Evolutionary conservation across 2,329 filamentous ascomycete species (phyloP).

Genomic region (Pseudohalonectria lignicola): DNA sequence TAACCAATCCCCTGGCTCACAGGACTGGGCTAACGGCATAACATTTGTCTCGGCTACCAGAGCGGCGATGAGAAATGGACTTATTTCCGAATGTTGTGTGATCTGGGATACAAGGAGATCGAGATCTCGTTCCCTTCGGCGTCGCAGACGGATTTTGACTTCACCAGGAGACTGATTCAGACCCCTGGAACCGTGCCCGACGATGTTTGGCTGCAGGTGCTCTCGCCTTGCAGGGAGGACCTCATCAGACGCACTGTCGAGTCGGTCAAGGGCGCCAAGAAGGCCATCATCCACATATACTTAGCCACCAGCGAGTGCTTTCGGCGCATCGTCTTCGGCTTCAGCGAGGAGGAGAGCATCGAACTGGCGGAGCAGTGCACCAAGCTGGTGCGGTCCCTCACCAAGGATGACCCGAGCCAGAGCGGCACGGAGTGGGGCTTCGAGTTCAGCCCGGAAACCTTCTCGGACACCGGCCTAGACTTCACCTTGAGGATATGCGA

Average conservation of each 20-base stretch:
- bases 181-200: constrained; percentile 75
- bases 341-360: constrained; percentile 70
- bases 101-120: constrained; percentile 95
- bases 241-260: constrained; percentile 85
- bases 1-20: neutral
- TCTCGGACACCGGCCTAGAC: constrained; percentile 81
- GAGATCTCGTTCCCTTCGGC: constrained; percentile 93
- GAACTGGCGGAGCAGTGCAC: constrained; percentile 78
- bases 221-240: constrained; percentile 85
- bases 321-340: constrained; percentile 80
- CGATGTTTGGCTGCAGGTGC: constrained; percentile 85
- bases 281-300: constrained; percentile 91
- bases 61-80: constrained; percentile 90
- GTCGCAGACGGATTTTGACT: constrained; percentile 92
- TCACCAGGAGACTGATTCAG: constrained; percentile 76
- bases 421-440: constrained; percentile 60
- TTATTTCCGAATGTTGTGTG: constrained; percentile 89
- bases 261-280: constrained; percentile 79
- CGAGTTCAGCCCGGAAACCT: constrained; percentile 78
- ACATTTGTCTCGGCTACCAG: constrained; percentile 27
- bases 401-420: constrained; percentile 60
- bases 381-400: constrained; percentile 77
- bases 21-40: neutral
- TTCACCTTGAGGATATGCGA: constrained; percentile 78
- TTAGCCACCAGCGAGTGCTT: constrained; percentile 95